Evolutionary conservation across 768 basidiomycete genomes (phyloP), one percentile per base, ranked within the genome.

Genomic region (Punctularia strigosozonata): DNA sequence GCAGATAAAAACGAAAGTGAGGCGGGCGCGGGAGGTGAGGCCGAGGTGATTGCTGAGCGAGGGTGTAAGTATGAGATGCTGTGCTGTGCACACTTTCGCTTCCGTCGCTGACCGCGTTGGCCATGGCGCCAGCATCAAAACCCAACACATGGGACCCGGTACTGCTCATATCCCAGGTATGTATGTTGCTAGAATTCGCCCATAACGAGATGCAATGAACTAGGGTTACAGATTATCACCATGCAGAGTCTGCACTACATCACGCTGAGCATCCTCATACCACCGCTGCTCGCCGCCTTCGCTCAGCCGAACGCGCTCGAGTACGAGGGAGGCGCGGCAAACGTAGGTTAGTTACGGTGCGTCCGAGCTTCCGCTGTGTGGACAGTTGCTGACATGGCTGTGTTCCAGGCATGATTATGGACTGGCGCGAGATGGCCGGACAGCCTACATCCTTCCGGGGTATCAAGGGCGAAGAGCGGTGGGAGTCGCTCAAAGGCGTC

Each of bases 361-460:
- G 77, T 57, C 42, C 37, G 17, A 25, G n/a, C 22, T 20, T n/a
- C 8, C 10, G 33, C 33, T 35, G 33, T 10, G 8, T 10, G 33
- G 14, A 38, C 40, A 19, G 25, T 28, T 13, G 10, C 2, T 37
- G n/a, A n/a, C 25, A 10, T 13, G 23, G 3, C 8, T 25, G 17
- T 24, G 17, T 23, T 28, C 24, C 44, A 81, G 83, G 81, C 3
- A 87, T 90, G 81, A 65, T 98, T 25, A 89, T 99, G 80, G 92
- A 98, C 61, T 99, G 95, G 95, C 71, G 90, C 33, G 86, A 97
- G 58, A 81, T 99, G 76, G 84, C 91, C 1, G 85, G 89, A 4
- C 62, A 73, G 37, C 77, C 85, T 3, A 91, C 90, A n/a, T n/a
- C n/a, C 0, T 75, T 83, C 17, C 72, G 70, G 40, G 73, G 73